These are phyloP conservation scores for Micromonas commoda DNA, from an alignment of 139 green algal genomes.

Conservation along the genomic window DNA sequence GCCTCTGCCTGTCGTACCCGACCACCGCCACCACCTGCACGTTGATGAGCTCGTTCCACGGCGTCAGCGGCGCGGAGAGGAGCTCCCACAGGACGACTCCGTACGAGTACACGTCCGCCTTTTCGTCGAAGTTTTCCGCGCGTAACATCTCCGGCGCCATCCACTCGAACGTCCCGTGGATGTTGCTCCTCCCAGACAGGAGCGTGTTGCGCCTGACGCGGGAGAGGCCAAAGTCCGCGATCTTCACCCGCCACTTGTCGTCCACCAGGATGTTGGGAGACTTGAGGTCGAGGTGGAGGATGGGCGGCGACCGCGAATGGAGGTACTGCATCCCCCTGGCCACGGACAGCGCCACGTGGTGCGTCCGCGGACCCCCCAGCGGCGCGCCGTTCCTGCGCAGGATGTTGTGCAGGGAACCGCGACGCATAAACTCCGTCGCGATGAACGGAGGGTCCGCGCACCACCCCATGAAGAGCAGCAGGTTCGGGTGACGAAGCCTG, in stretches of 20 bases:
- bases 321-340: slow-evolving; percentile 57
- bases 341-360: background rate
- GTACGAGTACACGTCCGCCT: slow-evolving; percentile 76
- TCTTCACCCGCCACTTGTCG: slow-evolving; percentile 30
- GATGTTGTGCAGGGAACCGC: slow-evolving; percentile 25
- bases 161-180: slow-evolving; percentile 31
- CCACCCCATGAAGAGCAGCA: slow-evolving; percentile 30
- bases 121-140: slow-evolving; percentile 63
- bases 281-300: slow-evolving; percentile 80
- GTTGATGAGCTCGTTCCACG: slow-evolving; percentile 69
- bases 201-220: background rate
- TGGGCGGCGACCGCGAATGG: slow-evolving; percentile 64
- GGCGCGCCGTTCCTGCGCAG: background rate
- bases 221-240: slow-evolving; percentile 31
- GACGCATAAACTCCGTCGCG: slow-evolving; percentile 23
- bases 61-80: slow-evolving; percentile 63
- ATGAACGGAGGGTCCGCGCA: slow-evolving; percentile 13
- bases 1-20: slow-evolving; percentile 50
- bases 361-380: background rate
- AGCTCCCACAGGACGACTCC: slow-evolving; percentile 91
- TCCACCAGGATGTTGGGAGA: slow-evolving; percentile 52
- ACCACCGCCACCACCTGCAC: slow-evolving; percentile 81
- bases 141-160: slow-evolving; percentile 41
- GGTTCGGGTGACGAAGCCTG: slow-evolving; percentile 24
- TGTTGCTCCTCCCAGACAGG: background rate